Conservation (phyloP, 192 early-diverging fungal species). For the Coemansia sp. region DNA sequence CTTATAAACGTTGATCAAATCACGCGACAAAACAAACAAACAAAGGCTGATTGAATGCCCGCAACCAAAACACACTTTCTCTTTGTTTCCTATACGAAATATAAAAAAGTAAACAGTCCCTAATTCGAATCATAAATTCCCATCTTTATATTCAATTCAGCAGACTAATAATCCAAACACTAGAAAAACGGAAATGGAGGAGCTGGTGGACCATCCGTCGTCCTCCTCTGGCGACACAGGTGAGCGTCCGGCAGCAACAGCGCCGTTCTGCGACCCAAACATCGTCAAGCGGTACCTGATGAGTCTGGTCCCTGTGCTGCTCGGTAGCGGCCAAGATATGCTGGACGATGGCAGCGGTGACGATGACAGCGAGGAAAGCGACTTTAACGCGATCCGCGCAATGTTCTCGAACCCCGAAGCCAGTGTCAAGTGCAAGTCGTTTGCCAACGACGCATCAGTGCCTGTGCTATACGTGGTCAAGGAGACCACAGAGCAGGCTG, state of each 20-base stretch:
- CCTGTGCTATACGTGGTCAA: conserved; percentile 79
- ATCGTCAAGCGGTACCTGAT: conserved; percentile 68
- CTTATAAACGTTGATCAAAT: too few relatives aligned
- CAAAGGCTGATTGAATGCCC: neutral
- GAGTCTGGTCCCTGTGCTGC: conserved; percentile 68
- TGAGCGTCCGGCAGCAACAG: conserved; percentile 6
- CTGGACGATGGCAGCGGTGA: conserved; percentile 8
- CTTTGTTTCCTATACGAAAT: neutral
- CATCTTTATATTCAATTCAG: conserved; percentile 3
- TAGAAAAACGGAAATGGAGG: conserved; percentile 29
- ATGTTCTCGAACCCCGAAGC: conserved; percentile 68
- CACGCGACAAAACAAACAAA: neutral
- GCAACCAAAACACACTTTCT: neutral
- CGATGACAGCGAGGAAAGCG: conserved; percentile 53
- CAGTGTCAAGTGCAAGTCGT: conserved; percentile 69
- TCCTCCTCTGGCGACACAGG: conserved; percentile 12
- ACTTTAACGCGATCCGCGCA: conserved; percentile 58
- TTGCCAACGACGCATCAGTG: conserved; percentile 71
- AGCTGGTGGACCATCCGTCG: conserved; percentile 17
- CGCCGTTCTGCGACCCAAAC: conserved; percentile 58
- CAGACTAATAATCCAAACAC: conserved; percentile 7
- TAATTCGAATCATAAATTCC: neutral
- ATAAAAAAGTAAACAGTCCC: neutral
- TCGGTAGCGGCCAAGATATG: conserved; percentile 49
- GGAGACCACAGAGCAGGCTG: conserved; percentile 62